Percentiles rank a stretch among this genome's conserved stretches.
phyloP scores from a whole-genome alignment of 129 eudicot species.

The Flaveria sonorensis region DNA sequence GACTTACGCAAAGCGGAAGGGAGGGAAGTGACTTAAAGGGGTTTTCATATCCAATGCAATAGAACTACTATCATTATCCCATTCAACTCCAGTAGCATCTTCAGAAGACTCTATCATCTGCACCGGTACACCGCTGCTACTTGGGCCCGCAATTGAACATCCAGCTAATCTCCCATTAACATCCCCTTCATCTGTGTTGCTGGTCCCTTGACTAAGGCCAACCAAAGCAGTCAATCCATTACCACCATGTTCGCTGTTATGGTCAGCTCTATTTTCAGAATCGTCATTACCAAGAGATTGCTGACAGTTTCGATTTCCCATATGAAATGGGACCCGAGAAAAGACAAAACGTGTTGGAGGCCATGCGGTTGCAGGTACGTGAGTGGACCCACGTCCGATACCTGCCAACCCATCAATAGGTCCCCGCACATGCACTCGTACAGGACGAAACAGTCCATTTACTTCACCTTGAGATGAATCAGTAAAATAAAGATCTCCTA shows the following conservation, averaged over 20 bases:
- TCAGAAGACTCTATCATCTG: constrained; percentile 76
- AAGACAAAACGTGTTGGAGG: constrained; percentile 93
- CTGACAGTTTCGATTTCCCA: constrained; percentile 83
- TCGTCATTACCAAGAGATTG: constrained; percentile 89
- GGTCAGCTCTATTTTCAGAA: constrained; percentile 73
- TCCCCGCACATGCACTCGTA: constrained; percentile 84
- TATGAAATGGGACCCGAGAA: constrained; percentile 85
- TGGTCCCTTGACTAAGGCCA: constrained; percentile 89
- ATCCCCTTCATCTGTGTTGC: constrained; percentile 50
- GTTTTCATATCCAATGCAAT: constrained; percentile 91
- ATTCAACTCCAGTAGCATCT: constrained; percentile 60
- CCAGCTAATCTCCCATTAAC: constrained; percentile 52
- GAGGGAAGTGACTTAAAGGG: constrained; percentile 95
- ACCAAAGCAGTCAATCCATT: constrained; percentile 96
- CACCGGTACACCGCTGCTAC: constrained; percentile 52
- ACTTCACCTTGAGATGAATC: constrained; percentile 79
- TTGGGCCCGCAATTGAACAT: constrained; percentile 53
- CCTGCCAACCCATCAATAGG: constrained; percentile 94
- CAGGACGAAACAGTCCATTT: constrained; percentile 83
- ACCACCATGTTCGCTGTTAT: constrained; percentile 71
- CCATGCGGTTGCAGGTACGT: constrained; percentile 75
- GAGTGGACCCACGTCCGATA: constrained; percentile 88
- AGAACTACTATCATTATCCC: constrained; percentile 76
- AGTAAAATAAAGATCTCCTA: constrained; percentile 70
- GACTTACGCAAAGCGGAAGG: constrained; percentile 94